phyloP scores from a whole-genome alignment of 768 basidiomycete genomes.

The Lactarius deliciosus region DNA sequence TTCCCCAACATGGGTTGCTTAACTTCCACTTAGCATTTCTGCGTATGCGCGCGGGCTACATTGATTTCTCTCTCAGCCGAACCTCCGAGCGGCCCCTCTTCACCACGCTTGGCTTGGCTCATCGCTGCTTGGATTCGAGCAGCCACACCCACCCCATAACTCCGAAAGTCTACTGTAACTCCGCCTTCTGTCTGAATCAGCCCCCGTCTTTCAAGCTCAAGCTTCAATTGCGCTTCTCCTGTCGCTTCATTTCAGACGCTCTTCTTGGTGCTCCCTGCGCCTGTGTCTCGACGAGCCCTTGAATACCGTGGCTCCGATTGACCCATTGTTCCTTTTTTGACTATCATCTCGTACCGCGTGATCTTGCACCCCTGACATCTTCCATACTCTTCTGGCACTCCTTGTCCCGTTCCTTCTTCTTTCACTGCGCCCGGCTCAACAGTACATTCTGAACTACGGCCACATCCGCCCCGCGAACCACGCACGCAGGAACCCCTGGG shows the following conservation, averaged over 20 bases:
- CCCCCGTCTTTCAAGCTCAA: conserved; percentile 2
- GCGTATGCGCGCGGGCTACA: not conserved
- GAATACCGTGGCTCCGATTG: not conserved
- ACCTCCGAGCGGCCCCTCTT: not conserved
- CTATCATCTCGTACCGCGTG: conserved; percentile 19
- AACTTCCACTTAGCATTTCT: conserved; percentile 14
- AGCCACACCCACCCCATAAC: not conserved
- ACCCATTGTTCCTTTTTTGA: conserved; percentile 19
- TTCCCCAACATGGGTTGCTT: conserved; percentile 6
- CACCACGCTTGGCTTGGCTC: not conserved
- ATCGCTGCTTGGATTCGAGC: not conserved
- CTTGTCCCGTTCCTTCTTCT: conserved; percentile 10
- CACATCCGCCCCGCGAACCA: conserved; percentile 24
- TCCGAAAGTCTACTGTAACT: not conserved
- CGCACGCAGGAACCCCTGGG: conserved; percentile 18
- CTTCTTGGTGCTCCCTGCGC: not conserved
- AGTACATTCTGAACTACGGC: conserved; percentile 20
- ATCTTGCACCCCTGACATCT: conserved; percentile 20
- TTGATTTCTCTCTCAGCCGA: conserved; percentile 13
- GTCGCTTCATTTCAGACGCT: conserved; percentile 1
- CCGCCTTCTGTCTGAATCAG: not conserved
- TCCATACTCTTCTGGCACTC: conserved; percentile 19
- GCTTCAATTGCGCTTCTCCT: not conserved
- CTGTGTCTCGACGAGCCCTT: not conserved
- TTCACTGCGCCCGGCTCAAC: conserved; percentile 7